Conservation (phyloP, 495 filamentous ascomycete species). For the Sporormia fimetaria region DNA sequence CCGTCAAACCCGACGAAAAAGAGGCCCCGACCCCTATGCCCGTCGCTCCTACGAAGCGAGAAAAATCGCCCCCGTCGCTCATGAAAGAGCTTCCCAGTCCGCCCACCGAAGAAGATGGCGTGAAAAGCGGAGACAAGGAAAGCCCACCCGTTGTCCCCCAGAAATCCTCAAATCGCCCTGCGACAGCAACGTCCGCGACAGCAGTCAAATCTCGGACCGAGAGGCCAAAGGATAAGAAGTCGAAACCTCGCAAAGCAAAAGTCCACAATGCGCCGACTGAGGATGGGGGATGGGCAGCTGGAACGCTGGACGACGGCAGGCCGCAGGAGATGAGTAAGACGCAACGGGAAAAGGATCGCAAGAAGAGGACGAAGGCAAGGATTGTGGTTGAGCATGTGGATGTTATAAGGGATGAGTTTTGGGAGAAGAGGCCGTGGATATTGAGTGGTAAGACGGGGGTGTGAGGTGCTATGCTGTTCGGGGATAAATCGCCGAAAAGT, state of each 20-base stretch:
- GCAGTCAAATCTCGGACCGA: no score
- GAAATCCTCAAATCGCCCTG: no score
- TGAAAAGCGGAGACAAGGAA: background rate
- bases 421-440: constrained; percentile 77
- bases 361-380: constrained; percentile 58
- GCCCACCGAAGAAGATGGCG: constrained; percentile 4
- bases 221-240: no score
- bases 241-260: no score
- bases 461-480: background rate
- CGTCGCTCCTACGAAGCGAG: constrained; percentile 6
- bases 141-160: no score
- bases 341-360: constrained; percentile 67
- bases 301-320: background rate
- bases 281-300: background rate
- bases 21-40: background rate
- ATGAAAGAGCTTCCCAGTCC: constrained; percentile 22
- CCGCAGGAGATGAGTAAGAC: constrained; percentile 51
- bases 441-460: constrained; percentile 58
- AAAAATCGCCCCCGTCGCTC: constrained; percentile 2
- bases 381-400: constrained; percentile 78
- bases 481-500: background rate
- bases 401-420: constrained; percentile 90
- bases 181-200: no score
- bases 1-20: no score
- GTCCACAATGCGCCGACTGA: background rate